A percentile compares a stretch with the other conserved stretches of the same genome.
Conservation (phyloP, 306 rosid species). For the Vigna hirtella region DNA sequence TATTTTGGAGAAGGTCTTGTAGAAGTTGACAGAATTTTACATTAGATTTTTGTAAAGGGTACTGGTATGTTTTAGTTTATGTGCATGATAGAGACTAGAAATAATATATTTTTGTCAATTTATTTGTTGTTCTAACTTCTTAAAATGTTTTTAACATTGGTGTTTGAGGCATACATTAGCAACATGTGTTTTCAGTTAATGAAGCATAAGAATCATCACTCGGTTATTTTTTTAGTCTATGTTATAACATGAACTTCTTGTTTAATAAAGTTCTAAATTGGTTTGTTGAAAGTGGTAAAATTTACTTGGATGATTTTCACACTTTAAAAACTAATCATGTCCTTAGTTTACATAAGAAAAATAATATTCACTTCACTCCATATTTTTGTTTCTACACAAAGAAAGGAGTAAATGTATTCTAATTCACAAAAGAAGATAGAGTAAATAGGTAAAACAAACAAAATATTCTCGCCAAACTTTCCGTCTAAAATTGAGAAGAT, state of each 20-base stretch:
- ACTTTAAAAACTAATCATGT: neutral
- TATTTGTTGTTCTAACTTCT: constrained; percentile 10
- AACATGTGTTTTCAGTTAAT: neutral
- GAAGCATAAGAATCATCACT: too few species aligned
- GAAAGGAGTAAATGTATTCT: too few species aligned
- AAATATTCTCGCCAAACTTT: too few species aligned
- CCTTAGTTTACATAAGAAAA: too few species aligned
- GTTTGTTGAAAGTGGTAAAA: neutral
- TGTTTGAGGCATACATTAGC: neutral
- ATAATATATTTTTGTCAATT: neutral
- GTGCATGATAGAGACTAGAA: neutral
- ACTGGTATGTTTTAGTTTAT: neutral
- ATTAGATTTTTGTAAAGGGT: neutral
- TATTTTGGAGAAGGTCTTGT: neutral
- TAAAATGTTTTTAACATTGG: neutral
- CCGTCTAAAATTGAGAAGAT: too few species aligned
- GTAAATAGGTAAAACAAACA: too few species aligned
- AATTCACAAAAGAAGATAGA: too few species aligned
- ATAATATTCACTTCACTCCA: too few species aligned
- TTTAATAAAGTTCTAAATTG: neutral
- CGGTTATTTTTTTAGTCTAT: too few species aligned
- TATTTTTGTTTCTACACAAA: too few species aligned
- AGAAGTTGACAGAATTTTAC: neutral
- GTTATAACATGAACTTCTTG: neutral
- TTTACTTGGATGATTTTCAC: neutral